These are phyloP conservation scores for Westerdykella sp. DNA, from an alignment of 2,329 filamentous ascomycete species.

Conservation along the genomic window DNA sequence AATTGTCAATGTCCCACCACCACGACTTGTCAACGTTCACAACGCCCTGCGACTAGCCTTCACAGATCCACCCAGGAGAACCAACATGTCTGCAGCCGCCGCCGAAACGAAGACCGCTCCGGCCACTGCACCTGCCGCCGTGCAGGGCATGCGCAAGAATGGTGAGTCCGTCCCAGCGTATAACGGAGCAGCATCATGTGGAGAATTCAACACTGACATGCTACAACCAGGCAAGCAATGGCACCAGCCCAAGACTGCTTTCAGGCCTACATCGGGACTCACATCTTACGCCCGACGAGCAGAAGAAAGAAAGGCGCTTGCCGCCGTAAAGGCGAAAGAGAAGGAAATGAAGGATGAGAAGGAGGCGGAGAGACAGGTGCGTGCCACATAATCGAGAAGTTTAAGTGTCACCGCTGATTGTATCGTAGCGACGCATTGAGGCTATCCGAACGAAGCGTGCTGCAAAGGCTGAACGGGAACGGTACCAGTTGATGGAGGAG, in stretches of 20 bases:
- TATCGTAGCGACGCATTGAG: conserved; percentile 62
- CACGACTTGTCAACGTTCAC: too few species aligned
- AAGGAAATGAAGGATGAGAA: conserved; percentile 93
- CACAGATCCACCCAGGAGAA: conserved; percentile 1
- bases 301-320: conserved; percentile 61
- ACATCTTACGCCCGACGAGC: conserved; percentile 72
- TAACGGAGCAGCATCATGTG: conserved; percentile 7
- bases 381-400: conserved; percentile 14
- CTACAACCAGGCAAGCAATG: conserved; percentile 76
- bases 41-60: too few species aligned
- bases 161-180: conserved; percentile 47
- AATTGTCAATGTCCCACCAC: too few species aligned
- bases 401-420: conserved; percentile 5
- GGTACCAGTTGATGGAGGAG: conserved; percentile 89
- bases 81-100: conserved; percentile 25
- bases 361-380: conserved; percentile 76
- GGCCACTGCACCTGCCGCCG: conserved; percentile 31
- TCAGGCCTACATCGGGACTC: conserved; percentile 72
- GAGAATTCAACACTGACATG: background rate
- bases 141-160: conserved; percentile 70
- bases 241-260: conserved; percentile 76
- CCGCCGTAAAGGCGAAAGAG: conserved; percentile 84
- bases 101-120: conserved; percentile 39
- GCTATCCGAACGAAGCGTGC: conserved; percentile 77
- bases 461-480: conserved; percentile 86